Evolutionary conservation across 2,329 filamentous ascomycete genomes (phyloP), one percentile per base, ranked within the genome.

Genomic region (Cryphonectria carpinicola): DNA sequence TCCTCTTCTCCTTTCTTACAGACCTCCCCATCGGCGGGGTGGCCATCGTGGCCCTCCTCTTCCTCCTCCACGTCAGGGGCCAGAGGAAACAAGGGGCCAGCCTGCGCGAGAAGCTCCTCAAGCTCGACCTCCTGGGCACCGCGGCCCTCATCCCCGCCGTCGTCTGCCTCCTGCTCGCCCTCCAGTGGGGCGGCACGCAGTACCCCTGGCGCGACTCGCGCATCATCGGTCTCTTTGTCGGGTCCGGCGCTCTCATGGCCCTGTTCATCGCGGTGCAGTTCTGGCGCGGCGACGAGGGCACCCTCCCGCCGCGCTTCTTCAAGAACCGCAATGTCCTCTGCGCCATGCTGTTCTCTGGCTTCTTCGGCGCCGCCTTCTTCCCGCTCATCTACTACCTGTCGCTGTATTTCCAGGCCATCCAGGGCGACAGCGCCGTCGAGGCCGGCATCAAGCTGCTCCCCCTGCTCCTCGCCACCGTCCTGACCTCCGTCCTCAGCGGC

Each of bases 391-490:
- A 85, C 76, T 88, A 87, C 71, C 78, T 87, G 10, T 84, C 85
- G 3, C 79, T 87, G 25, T 87, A 85, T 76, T 87, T 87, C 79
- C 86, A 88, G 73, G 84, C 84, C 39, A 84, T 88, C 69, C 82
- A 86, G 73, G 85, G 84, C 67, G 84, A 84, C 71, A 81, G 78
- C n/a, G 84, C 87, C 66, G 84, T 87, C 60, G 77, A 86, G 69
- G 85, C 86, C 7, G 87, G 87, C 68, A 84, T 88, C 76, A 86
- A 86, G 75, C 82, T 86, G 41, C 81, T 89, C 3, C 86, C 87
- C 1, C 80, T 87, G 39, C 80, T 88, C 17, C 82, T 88, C 22
- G 79, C 84, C n/a, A 81, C 83, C 17, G 84, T 87, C 32, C 68
- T 88, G 64, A 81, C 80, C 70, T 86, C 85, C 37, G 78, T 87